These are phyloP conservation scores for Suillus ampliporus DNA, from an alignment of 768 basidiomycete genomes.

Conservation along the genomic window DNA sequence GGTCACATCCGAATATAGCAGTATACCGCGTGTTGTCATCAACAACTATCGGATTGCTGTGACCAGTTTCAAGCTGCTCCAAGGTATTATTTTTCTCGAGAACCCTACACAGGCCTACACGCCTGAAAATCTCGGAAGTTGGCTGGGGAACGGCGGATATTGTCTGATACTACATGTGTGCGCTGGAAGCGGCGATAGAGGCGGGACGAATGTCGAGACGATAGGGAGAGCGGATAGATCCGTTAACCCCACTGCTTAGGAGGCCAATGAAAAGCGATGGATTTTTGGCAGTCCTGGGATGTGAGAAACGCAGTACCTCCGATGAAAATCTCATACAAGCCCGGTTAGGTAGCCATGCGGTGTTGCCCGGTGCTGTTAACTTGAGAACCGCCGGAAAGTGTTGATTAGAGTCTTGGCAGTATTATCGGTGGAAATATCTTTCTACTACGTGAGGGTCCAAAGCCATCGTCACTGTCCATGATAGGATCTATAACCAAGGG, in stretches of 20 bases:
- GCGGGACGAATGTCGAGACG: not conserved
- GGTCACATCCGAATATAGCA: not conserved
- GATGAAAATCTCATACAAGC: conserved; percentile 17
- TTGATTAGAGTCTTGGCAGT: not conserved
- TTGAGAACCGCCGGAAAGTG: not conserved
- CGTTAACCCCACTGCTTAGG: conserved; percentile 8
- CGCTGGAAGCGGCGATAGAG: conserved; percentile 8
- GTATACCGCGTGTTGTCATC: conserved; percentile 19
- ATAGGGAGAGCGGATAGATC: not conserved
- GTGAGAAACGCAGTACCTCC: not conserved
- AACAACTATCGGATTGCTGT: conserved; percentile 29
- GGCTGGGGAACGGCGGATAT: conserved; percentile 2
- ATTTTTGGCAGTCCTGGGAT: conserved; percentile 9
- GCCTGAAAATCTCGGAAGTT: conserved; percentile 11
- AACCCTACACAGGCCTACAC: too few relatives aligned
- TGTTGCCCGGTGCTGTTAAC: not conserved
- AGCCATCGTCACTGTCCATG: conserved; percentile 13
- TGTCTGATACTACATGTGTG: too few relatives aligned
- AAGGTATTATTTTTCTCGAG: conserved; percentile 13
- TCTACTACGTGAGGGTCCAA: conserved; percentile 6
- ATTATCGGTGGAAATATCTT: not conserved
- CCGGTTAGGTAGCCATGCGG: not conserved
- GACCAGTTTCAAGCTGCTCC: conserved; percentile 2
- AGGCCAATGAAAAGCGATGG: conserved; percentile 4
- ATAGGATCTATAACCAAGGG: conserved; percentile 30